phyloP scores from a whole-genome alignment of 139 green algal species.

The Gonium pectorale region DNA sequence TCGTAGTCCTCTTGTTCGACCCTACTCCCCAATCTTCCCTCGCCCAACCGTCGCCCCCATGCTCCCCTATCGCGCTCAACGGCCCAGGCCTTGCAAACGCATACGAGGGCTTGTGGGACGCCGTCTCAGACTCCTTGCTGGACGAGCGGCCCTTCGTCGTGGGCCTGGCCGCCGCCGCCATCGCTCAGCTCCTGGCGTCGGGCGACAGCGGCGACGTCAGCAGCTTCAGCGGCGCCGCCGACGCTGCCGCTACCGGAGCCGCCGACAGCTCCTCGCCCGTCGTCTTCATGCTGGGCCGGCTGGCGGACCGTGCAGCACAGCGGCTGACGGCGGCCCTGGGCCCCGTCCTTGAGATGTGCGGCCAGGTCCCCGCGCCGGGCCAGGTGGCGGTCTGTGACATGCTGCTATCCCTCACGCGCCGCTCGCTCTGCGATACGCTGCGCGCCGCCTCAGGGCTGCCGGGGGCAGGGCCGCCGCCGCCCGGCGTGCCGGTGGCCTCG shows the following conservation, averaged over 20 bases:
- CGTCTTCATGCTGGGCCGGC: slow-evolving; percentile 28
- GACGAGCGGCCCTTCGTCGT: slow-evolving; percentile 48
- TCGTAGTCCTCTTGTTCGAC: too few species aligned
- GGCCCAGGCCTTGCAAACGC: slow-evolving; percentile 31
- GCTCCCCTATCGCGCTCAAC: not conserved
- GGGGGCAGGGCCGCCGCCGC: not conserved
- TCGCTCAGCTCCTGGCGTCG: slow-evolving; percentile 20
- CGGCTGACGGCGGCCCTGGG: slow-evolving; percentile 45
- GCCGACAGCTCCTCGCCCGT: not conserved
- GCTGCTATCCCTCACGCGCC: slow-evolving; percentile 30
- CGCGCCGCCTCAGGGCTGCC: not conserved
- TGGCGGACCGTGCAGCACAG: slow-evolving; percentile 30
- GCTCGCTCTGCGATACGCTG: not conserved
- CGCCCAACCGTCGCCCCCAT: not conserved
- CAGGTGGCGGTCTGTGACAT: slow-evolving; percentile 32
- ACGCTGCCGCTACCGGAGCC: not conserved
- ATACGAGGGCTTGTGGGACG: slow-evolving; percentile 41
- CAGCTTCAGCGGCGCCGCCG: slow-evolving; percentile 36
- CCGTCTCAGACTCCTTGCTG: slow-evolving; percentile 45
- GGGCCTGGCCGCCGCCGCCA: slow-evolving; percentile 20
- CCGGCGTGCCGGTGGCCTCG: not conserved
- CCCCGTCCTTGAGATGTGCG: slow-evolving; percentile 46
- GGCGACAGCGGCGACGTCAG: slow-evolving; percentile 1
- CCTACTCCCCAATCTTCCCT: too few species aligned
- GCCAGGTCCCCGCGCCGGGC: slow-evolving; percentile 5